A percentile compares a stretch with the other conserved stretches of the same genome.
These are phyloP conservation scores for Magnusiomyces ingens DNA, from an alignment of 1,139 yeast genomes.

Conservation along the genomic window DNA sequence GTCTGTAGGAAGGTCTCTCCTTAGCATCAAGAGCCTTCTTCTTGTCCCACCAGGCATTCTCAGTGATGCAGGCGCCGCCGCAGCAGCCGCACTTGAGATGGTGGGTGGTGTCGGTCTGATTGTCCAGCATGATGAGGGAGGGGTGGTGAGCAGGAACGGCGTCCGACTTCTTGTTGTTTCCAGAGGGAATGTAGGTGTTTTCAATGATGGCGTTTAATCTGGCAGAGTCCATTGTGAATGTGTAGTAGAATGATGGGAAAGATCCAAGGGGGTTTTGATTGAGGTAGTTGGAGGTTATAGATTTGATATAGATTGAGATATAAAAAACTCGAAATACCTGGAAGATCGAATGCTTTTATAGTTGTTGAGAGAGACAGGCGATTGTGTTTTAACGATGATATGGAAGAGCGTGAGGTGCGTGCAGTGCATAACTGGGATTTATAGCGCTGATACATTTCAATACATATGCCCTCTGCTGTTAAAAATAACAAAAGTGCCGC, in stretches of 20 bases:
- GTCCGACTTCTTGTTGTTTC: conserved; percentile 21
- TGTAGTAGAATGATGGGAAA: not conserved
- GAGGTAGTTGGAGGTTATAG: not conserved
- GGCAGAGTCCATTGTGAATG: conserved; percentile 38
- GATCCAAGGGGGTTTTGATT: not conserved
- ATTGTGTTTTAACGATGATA: not conserved
- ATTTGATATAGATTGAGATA: not conserved
- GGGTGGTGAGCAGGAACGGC: conserved; percentile 16
- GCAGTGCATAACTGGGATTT: not conserved
- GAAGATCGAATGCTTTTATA: not conserved
- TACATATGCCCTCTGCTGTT: not conserved
- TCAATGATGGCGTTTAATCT: conserved; percentile 35
- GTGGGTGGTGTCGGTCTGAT: conserved; percentile 40
- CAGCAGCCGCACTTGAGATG: conserved; percentile 44
- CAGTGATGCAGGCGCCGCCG: conserved; percentile 42
- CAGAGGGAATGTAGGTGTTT: conserved; percentile 41
- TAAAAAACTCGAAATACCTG: not conserved
- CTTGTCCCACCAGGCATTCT: conserved; percentile 42
- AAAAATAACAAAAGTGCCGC: not conserved
- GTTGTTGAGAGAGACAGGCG: not conserved
- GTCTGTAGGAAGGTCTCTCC: conserved; percentile 3
- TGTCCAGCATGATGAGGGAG: conserved; percentile 28
- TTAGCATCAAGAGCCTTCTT: conserved; percentile 1
- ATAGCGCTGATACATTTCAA: not conserved
- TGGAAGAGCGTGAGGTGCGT: not conserved